Evolutionary conservation across 805 yeast species (phyloP), one percentile per base, ranked within the genome.

Genomic region (Candida cerambycidarum): DNA sequence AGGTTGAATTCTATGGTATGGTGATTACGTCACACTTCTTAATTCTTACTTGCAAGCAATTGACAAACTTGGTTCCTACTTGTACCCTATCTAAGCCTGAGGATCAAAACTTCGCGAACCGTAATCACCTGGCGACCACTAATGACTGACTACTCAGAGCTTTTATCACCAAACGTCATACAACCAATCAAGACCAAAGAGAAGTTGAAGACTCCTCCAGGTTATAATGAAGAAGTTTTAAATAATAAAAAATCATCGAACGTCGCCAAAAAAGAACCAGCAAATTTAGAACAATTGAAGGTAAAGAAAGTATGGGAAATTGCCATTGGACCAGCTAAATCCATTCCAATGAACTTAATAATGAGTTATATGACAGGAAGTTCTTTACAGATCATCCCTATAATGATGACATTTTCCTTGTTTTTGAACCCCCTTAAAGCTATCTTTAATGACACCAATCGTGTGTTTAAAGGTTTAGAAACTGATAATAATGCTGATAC

Each of bases 301-400:
- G 59, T 67, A 16, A 77, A 82, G 55, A 85, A 85, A 55, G 90
- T 95, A 0, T 89, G 97, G 96, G 93, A 86, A 44, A 58, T 86
- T 29, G 95, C 97, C 2, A 63, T 78, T 12, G 80, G 81, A 1
- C 97, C 97, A 0, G 86, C 89, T 2, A 92, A 89, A 58, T 56
- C 62, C 14, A 75, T 93, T n/a, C 96, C 97, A 6, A 85, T 89
- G 95, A 93, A 88, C 56, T 62, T 86, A 38, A 68, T 88, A 37
- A 88, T 92, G 96, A 81, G 89, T 47, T 93, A 88, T 61, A 87
- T 92, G 88, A 81, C 96, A 0, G 98, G 98, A 24, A 84, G 85
- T 55, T 79, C 95, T 3, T 67, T 93, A 19, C 98, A 93, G 55
- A 75, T 92, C 51, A 89, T 92, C 49, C 93, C 97, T 3, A 85